Conservation (phyloP, 1,139 yeast genomes). For the Kodamaea alishanica region DNA sequence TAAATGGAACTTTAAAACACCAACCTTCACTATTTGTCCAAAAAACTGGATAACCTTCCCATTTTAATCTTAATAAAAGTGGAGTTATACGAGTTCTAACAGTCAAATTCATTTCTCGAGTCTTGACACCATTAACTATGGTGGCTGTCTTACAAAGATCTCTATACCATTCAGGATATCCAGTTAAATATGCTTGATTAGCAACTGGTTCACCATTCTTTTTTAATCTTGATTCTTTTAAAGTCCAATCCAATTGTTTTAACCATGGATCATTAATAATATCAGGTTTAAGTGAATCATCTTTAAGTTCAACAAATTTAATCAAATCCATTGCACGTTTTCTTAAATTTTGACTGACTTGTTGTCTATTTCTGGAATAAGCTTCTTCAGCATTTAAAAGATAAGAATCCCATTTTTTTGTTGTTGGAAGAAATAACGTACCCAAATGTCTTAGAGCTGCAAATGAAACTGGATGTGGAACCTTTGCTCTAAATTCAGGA, state of each 20-base stretch:
- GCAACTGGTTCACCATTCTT: conserved; percentile 77
- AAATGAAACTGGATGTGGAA: conserved; percentile 95
- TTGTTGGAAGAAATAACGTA: conserved; percentile 77
- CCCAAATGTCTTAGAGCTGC: conserved; percentile 80
- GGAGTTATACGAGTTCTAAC: conserved; percentile 77
- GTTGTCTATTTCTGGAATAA: conserved; percentile 55
- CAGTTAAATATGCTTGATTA: conserved; percentile 74
- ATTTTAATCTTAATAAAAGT: conserved; percentile 65
- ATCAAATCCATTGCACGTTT: conserved; percentile 62
- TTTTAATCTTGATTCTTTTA: conserved; percentile 55
- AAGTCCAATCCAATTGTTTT: conserved; percentile 82
- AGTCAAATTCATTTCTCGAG: conserved; percentile 51
- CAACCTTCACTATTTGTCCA: conserved; percentile 85
- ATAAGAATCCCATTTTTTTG: conserved; percentile 69
- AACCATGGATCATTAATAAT: conserved; percentile 78
- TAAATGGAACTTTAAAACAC: conserved; percentile 67
- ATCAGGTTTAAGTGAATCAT: conserved; percentile 26
- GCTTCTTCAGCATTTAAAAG: conserved; percentile 62
- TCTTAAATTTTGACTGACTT: conserved; percentile 57
- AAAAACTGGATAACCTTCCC: conserved; percentile 81
- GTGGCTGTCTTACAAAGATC: conserved; percentile 54
- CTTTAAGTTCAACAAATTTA: conserved; percentile 23
- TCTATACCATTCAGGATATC: conserved; percentile 93
- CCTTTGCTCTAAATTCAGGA: conserved; percentile 61
- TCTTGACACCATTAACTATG: conserved; percentile 24